Percentiles rank a stretch among this genome's conserved stretches.
phyloP scores from a whole-genome alignment of 2,329 filamentous ascomycete species.

The Tolypocladium ophioglossoides region DNA sequence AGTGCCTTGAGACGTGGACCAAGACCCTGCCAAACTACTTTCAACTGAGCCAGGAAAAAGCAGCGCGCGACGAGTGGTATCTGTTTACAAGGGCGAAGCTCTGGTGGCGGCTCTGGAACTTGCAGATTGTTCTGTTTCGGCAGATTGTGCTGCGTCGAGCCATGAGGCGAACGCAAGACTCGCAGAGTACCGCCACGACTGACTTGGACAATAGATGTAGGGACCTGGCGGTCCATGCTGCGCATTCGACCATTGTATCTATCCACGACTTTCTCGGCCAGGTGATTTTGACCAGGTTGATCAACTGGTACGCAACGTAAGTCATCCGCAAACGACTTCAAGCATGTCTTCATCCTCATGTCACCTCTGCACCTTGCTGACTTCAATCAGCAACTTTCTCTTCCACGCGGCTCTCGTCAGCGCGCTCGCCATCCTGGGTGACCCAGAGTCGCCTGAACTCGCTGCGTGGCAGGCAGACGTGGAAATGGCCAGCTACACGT shows the following conservation, averaged over 20 bases:
- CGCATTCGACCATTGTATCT: conserved; percentile 14
- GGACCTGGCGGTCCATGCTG: conserved; percentile 14
- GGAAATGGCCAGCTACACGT: conserved; percentile 13
- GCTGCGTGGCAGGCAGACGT: conserved; percentile 16
- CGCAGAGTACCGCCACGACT: conserved; percentile 1
- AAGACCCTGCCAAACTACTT: conserved; percentile 17
- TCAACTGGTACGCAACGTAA: conserved; percentile 19
- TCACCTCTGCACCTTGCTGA: neutral
- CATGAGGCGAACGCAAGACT: conserved; percentile 9
- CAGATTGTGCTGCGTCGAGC: conserved; percentile 16
- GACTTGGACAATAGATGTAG: conserved; percentile 12
- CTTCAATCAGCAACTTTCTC: conserved; percentile 13
- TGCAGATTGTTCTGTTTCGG: conserved; percentile 19
- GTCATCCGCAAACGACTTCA: neutral
- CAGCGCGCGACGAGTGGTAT: conserved; percentile 10
- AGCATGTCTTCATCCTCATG: neutral
- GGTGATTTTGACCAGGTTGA: conserved; percentile 11
- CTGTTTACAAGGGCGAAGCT: conserved; percentile 15
- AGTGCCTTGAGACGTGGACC: conserved; percentile 14
- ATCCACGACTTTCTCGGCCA: conserved; percentile 13
- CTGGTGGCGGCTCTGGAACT: conserved; percentile 22
- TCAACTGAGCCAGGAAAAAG: conserved; percentile 6
- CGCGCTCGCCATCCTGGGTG: conserved; percentile 16
- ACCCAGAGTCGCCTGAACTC: conserved; percentile 13
- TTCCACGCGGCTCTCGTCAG: conserved; percentile 21